These are phyloP conservation scores for Usnea hakonensis DNA, from an alignment of 495 filamentous ascomycete genomes.

Conservation along the genomic window DNA sequence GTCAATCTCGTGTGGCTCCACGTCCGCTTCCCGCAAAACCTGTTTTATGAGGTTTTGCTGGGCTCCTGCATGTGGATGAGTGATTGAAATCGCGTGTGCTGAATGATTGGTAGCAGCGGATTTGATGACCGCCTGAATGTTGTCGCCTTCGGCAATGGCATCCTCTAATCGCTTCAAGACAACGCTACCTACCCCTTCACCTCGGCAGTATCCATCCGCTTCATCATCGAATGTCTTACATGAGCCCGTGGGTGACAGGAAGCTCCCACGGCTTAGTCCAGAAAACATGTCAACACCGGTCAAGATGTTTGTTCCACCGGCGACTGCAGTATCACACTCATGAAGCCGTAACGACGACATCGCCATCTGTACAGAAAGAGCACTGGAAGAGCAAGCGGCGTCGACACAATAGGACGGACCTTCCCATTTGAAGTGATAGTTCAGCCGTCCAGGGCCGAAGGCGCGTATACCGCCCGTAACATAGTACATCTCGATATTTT, in stretches of 20 bases:
- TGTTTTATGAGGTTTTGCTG: slow-evolving; percentile 39
- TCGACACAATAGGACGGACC: slow-evolving; percentile 67
- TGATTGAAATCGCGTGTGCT: slow-evolving; percentile 39
- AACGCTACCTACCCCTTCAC: slow-evolving; percentile 38
- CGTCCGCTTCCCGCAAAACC: slow-evolving; percentile 37
- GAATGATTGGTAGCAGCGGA: slow-evolving; percentile 38
- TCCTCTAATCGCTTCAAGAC: slow-evolving; percentile 42
- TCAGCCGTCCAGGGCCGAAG: slow-evolving; percentile 52
- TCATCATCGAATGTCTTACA: slow-evolving; percentile 51
- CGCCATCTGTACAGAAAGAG: slow-evolving; percentile 50
- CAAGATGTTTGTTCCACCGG: slow-evolving; percentile 60
- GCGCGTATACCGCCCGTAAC: slow-evolving; percentile 67
- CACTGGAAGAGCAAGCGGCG: slow-evolving; percentile 66
- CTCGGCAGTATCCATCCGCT: slow-evolving; percentile 66
- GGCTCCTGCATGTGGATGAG: slow-evolving; percentile 41
- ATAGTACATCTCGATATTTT: slow-evolving; percentile 72
- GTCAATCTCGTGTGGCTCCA: slow-evolving; percentile 42
- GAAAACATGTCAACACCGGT: slow-evolving; percentile 63
- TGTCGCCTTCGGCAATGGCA: slow-evolving; percentile 41
- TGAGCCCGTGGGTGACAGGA: slow-evolving; percentile 28
- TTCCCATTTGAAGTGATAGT: slow-evolving; percentile 32
- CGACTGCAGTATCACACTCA: slow-evolving; percentile 66
- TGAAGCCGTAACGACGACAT: slow-evolving; percentile 57
- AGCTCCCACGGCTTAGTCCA: slow-evolving; percentile 59
- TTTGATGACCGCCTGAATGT: slow-evolving; percentile 38